Evolutionary conservation across 2,329 filamentous ascomycete species (phyloP), one percentile per base, ranked within the genome.

Genomic region (Coniochaeta prunicola): DNA sequence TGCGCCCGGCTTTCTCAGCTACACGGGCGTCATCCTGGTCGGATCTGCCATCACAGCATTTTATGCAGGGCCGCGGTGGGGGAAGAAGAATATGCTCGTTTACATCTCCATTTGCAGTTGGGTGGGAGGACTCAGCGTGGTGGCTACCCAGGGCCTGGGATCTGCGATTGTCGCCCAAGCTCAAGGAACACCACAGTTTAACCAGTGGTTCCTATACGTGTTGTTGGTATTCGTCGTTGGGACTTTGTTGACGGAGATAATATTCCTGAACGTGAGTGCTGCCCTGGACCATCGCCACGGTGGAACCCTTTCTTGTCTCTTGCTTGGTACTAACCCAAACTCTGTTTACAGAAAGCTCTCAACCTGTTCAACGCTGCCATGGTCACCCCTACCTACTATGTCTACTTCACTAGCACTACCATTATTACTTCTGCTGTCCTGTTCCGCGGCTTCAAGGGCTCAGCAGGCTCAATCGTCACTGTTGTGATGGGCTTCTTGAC

Each of bases 331-430:
- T 54, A 54, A 54, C 53, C 53, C 19, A 54, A 54, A 21, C n/a
- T 34, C 80, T 59, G 79, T n/a, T 48, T 45, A 60, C 74, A 97
- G 92, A 99, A 99, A 97, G 94, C 94, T 6, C 81, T 97, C 59
- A 97, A 99, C 69, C 75, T 99, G 56, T 97, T 93, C 80, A 97
- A 99, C 68, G 94, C 94, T 38, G 93, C 94, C 8, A 83, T 99
- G 64, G 94, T 99, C 60, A 99, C 94, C 0, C 94, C 94, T 0
- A 99, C 94, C 2, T 99, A 99, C 76, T 99, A 99, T 72, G 94
- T 99, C 64, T 93, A 96, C 77, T 99, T 99, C 72, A 99, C 94
- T 40, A 96, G 88, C 66, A 89, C 92, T 5, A 97, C 94, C 21
- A 97, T 99, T 64, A 84, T 97, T 65, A 96, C 92, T 6, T 97